These are phyloP conservation scores for Middelhovenomyces tepae DNA, from an alignment of 805 yeast genomes.

Conservation along the genomic window DNA sequence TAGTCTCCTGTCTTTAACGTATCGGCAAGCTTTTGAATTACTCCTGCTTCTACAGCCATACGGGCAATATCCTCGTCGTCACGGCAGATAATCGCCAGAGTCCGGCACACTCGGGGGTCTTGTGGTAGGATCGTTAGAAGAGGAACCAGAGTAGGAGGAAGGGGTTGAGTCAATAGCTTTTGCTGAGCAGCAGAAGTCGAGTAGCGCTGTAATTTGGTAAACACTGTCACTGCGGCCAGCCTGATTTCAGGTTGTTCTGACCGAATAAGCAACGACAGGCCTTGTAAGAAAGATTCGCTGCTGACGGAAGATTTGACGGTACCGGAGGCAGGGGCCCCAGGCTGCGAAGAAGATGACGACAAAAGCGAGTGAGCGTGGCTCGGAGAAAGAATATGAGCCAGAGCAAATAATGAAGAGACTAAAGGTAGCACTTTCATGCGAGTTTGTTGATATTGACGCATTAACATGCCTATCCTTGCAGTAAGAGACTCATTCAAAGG, in stretches of 20 bases:
- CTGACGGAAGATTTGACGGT: conserved; percentile 6
- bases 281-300: conserved; percentile 12
- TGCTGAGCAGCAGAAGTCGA: conserved; percentile 13
- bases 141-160: conserved; percentile 27
- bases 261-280: conserved; percentile 13
- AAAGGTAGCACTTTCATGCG: conserved; percentile 7
- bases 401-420: conserved; percentile 18
- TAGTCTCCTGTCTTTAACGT: conserved; percentile 14
- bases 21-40: conserved; percentile 20
- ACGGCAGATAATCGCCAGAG: conserved; percentile 25
- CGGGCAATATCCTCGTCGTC: conserved; percentile 24
- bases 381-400: conserved; percentile 16
- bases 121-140: conserved; percentile 19
- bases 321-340: conserved; percentile 2
- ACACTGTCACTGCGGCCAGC: conserved; percentile 18
- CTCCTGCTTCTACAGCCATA: conserved; percentile 27
- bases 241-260: conserved; percentile 15
- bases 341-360: conserved; percentile 5
- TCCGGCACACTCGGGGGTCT: conserved; percentile 17
- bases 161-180: conserved; percentile 13
- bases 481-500: conserved; percentile 14
- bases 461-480: conserved; percentile 9
- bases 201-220: conserved; percentile 17
- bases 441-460: conserved; percentile 11
- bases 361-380: conserved; percentile 9